Evolutionary conservation across 805 yeast genomes (phyloP), one percentile per base, ranked within the genome.

Genomic region (Monosporozyma unispora): DNA sequence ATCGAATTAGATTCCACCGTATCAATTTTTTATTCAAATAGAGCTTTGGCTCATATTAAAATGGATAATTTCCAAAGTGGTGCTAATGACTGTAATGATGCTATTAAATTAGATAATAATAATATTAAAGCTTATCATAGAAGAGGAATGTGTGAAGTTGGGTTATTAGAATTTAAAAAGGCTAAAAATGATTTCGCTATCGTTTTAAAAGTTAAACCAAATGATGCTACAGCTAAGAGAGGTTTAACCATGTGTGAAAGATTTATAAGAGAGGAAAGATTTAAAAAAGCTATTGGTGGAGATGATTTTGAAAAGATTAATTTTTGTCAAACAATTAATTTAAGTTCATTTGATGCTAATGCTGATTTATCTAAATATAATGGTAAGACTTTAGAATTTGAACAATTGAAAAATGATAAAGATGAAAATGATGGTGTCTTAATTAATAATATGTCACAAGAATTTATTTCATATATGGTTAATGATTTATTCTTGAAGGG

Each of bases 31-130:
- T 87, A 73, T 62, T 82, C 96, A 9, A 91, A 91, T 67, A 75
- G 96, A 54, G 96, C 98, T 0, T 89, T 88, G 63, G 96, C 88
- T 0, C 83, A 89, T 57, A 80, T 91, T 61, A 87, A 88, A 59
- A 66, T 82, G 49, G 99, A 91, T 64, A 83, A 82, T 58, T 90
- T 84, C 64, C 98, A 96, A 3, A 73, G 79, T 48, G 95, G 96
- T 0, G 76, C 90, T 2, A 71, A 66, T n/a, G 96, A 90, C 64
- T 82, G 95, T 57, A 77, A 81, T 31, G 68, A 70, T 42, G 87
- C 97, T 1, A 74, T 93, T 42, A 76, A 74, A 45, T 59, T 82
- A 9, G 88, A 91, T 61, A 76, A 81, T 1, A 62, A 70, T 18
- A 84, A 87, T 60, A 68, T 81, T 33, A 91, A 91, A 66, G 89